A percentile compares a stretch with the other conserved stretches of the same genome.
Conservation (phyloP, 2,329 filamentous ascomycete genomes). For the Penicillium sclerotiorum region DNA sequence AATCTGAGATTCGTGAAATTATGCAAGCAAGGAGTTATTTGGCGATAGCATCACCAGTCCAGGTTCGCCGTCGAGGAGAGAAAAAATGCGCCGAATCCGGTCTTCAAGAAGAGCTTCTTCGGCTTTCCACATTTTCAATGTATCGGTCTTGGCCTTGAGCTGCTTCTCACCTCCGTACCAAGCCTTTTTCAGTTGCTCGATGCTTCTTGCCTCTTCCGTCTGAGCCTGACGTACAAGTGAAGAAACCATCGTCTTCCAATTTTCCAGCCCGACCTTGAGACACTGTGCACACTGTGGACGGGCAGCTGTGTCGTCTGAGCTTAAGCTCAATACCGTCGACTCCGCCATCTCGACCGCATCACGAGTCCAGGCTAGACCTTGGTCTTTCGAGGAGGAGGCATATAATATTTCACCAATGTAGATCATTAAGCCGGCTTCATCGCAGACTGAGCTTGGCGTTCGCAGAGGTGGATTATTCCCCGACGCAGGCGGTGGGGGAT, state of each 20-base stretch:
- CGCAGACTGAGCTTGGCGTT: constrained; percentile 68
- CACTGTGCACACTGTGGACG: constrained; percentile 74
- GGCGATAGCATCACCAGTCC: constrained; percentile 31
- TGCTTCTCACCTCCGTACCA: constrained; percentile 39
- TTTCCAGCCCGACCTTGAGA: constrained; percentile 71
- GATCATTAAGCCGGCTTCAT: constrained; percentile 82
- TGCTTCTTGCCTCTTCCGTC: constrained; percentile 37
- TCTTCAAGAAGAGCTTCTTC: constrained; percentile 43
- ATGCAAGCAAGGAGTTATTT: constrained; percentile 33
- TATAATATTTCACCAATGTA: constrained; percentile 96
- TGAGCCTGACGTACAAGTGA: constrained; percentile 56
- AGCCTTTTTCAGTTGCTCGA: constrained; percentile 33
- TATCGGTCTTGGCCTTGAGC: constrained; percentile 30
- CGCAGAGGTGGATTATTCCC: constrained; percentile 70
- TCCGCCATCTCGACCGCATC: constrained; percentile 83
- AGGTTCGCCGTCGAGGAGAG: constrained; percentile 35
- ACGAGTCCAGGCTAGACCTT: constrained; percentile 84
- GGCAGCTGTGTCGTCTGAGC: constrained; percentile 39
- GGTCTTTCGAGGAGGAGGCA: constrained; percentile 64
- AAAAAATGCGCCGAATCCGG: constrained; percentile 32
- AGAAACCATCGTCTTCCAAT: constrained; percentile 81
- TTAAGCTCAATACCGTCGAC: constrained; percentile 53
- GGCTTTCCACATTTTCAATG: constrained; percentile 44
- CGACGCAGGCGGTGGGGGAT: constrained; percentile 70
- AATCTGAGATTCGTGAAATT: too few relatives aligned